A percentile compares a stretch with the other conserved stretches of the same genome.
phyloP scores from a whole-genome alignment of 306 rosid genomes.

The Cicer chorassanicum region DNA sequence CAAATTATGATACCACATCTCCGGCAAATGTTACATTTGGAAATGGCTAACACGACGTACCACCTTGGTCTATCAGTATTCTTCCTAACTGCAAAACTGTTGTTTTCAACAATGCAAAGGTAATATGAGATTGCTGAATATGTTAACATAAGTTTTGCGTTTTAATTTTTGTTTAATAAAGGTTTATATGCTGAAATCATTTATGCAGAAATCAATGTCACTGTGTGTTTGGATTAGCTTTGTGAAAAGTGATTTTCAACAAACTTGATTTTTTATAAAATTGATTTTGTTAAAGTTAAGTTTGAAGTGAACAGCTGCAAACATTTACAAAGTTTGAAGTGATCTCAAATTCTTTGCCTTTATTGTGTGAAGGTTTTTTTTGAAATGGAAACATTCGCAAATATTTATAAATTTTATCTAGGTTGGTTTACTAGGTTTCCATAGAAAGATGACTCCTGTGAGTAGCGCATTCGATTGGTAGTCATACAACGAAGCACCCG shows the following conservation, averaged over 20 bases:
- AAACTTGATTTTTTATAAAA: too few species aligned
- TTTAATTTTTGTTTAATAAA: neutral
- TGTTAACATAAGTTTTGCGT: neutral
- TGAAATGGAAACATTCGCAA: constrained; percentile 2
- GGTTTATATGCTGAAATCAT: constrained; percentile 8
- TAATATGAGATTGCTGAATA: constrained; percentile 44
- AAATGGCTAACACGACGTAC: constrained; percentile 59
- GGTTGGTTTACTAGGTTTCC: constrained; percentile 59
- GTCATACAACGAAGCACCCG: constrained; percentile 64
- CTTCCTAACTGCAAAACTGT: constrained; percentile 82
- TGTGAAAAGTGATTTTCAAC: too few species aligned
- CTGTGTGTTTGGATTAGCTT: too few species aligned
- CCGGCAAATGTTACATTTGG: constrained; percentile 62
- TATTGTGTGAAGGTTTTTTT: neutral
- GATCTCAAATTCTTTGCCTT: neutral
- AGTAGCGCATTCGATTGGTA: constrained; percentile 59
- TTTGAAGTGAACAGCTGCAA: too few species aligned
- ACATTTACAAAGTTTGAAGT: too few species aligned
- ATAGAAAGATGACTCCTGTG: constrained; percentile 51
- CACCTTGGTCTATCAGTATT: constrained; percentile 90
- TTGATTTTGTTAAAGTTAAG: too few species aligned
- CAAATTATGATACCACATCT: constrained; percentile 65
- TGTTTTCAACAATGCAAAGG: constrained; percentile 81
- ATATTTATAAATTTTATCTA: constrained; percentile 43
- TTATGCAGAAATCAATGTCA: neutral